Evolutionary conservation across 2,329 filamentous ascomycete genomes (phyloP).

Genomic region (Aspergillus sergii): DNA sequence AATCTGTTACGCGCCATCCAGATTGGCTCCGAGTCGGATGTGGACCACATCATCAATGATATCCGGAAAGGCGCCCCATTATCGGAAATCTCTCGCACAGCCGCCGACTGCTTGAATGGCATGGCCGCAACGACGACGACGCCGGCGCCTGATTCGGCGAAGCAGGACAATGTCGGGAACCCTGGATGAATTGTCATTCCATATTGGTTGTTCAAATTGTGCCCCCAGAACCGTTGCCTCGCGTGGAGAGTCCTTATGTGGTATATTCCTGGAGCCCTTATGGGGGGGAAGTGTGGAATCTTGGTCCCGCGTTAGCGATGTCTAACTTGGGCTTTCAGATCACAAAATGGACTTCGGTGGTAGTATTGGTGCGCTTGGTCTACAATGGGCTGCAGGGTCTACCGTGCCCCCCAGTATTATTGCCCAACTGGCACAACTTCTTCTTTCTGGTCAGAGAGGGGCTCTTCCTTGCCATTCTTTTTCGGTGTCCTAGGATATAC

Average conservation of each 20-base stretch:
- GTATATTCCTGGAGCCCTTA: background rate
- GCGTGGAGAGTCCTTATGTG: background rate
- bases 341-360: background rate
- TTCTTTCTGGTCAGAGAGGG: background rate
- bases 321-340: background rate
- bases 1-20: background rate
- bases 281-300: background rate
- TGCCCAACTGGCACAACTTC: background rate
- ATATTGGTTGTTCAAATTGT: background rate
- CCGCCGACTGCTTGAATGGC: background rate
- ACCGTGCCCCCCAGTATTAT: background rate
- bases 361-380: background rate
- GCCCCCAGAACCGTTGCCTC: no score
- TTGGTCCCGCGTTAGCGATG: background rate
- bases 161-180: background rate
- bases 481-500: background rate
- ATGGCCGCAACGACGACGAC: background rate
- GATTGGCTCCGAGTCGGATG: background rate
- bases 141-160: background rate
- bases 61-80: background rate
- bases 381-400: background rate
- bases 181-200: background rate
- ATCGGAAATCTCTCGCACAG: background rate
- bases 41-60: background rate
- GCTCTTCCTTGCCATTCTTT: background rate